Conservation (phyloP, 352 stramenopile species). For the Globisporangium paddicum region DNA sequence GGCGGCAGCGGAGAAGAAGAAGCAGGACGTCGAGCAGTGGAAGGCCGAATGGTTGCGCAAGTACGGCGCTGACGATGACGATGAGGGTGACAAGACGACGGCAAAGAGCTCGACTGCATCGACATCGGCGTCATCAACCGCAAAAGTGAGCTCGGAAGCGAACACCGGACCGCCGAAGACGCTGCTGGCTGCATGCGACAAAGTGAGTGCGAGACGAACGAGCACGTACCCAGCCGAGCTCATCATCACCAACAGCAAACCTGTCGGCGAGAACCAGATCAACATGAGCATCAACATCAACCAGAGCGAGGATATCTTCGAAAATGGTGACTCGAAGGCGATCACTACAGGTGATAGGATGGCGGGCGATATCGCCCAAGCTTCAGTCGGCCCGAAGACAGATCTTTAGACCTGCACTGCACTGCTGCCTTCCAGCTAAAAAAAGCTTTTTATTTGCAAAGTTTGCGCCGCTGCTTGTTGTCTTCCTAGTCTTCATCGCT, state of each 20-base stretch:
- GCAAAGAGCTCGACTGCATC: neutral
- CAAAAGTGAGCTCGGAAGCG: neutral
- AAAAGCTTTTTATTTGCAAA: neutral
- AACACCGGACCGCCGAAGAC: neutral
- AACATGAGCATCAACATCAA: conserved; percentile 33
- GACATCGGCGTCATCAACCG: neutral
- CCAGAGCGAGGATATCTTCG: conserved; percentile 50
- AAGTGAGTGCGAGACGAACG: conserved; percentile 9
- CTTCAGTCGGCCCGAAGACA: conserved; percentile 43
- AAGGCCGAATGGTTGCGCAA: conserved; percentile 39
- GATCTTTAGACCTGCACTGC: neutral
- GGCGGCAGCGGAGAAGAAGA: conserved; percentile 19
- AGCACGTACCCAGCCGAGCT: conserved; percentile 15
- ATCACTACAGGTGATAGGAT: neutral
- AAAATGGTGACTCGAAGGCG: conserved; percentile 23
- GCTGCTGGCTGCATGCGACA: neutral
- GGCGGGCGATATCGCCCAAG: neutral
- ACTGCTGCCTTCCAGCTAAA: neutral
- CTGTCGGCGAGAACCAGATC: conserved; percentile 23
- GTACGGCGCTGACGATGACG: conserved; percentile 26
- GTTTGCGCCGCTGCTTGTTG: neutral
- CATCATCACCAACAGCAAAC: neutral
- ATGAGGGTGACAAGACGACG: conserved; percentile 10
- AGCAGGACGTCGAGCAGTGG: conserved; percentile 29
- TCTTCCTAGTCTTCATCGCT: conserved; percentile 16